These are phyloP conservation scores for Fraxinus floribunda DNA, from an alignment of 305 asterid species.

Conservation along the genomic window DNA sequence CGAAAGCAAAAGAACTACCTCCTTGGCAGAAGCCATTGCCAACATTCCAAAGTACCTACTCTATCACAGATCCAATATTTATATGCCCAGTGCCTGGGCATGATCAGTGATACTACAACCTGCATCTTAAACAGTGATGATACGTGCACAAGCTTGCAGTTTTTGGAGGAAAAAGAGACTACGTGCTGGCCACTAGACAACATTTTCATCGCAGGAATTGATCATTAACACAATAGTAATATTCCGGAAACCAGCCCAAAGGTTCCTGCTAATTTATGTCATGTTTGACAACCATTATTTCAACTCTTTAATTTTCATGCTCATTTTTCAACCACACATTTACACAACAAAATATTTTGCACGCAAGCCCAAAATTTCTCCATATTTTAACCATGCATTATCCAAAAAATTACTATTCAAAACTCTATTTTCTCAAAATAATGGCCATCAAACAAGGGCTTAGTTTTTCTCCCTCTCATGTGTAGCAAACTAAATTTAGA, in stretches of 20 bases:
- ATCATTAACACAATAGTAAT: neutral
- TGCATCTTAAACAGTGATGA: neutral
- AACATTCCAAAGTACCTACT: neutral
- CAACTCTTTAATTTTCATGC: too few species aligned
- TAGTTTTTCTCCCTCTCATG: neutral
- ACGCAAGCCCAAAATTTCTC: too few species aligned
- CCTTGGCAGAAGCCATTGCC: neutral
- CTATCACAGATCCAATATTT: neutral
- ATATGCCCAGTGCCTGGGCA: neutral
- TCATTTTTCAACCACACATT: too few species aligned
- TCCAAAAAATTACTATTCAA: too few species aligned
- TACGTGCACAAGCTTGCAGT: neutral
- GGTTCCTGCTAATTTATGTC: neutral
- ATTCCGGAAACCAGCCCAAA: neutral
- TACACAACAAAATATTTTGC: too few species aligned
- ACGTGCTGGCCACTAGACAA: neutral
- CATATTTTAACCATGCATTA: too few species aligned
- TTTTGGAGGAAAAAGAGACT: neutral
- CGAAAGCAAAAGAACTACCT: neutral
- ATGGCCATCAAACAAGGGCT: too few species aligned
- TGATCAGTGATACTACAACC: neutral
- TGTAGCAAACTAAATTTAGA: neutral
- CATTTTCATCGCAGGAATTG: neutral
- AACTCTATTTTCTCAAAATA: too few species aligned
- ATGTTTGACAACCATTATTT: too few species aligned